Percentiles rank a stretch among this genome's conserved stretches.
phyloP scores from a whole-genome alignment of 495 filamentous ascomycete genomes.

The Daldinia loculata region DNA sequence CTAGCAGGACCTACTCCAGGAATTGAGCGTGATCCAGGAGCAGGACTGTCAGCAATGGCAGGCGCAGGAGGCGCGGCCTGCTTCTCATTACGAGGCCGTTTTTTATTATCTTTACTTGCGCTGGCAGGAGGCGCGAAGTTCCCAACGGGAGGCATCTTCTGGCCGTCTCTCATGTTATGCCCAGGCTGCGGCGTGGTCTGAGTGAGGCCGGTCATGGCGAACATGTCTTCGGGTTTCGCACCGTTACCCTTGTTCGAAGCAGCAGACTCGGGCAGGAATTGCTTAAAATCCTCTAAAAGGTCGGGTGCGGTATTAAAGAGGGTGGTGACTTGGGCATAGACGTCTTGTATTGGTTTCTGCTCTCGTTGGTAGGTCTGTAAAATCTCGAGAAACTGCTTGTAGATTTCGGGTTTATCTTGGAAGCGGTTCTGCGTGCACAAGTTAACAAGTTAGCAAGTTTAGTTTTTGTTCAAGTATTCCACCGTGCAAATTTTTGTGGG shows the following conservation, averaged over 20 bases:
- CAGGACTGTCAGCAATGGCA: constrained; percentile 47
- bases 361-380: constrained; percentile 98
- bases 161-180: constrained; percentile 55
- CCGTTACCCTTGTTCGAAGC: constrained; percentile 83
- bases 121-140: constrained; percentile 89
- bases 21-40: constrained; percentile 47
- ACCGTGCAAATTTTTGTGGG: constrained; percentile 29
- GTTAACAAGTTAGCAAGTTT: constrained; percentile 31
- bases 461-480: constrained; percentile 12
- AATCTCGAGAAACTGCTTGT: constrained; percentile 99
- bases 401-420: constrained; percentile 92
- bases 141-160: constrained; percentile 90
- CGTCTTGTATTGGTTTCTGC: constrained; percentile 97
- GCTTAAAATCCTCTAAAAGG: constrained; percentile 97
- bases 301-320: constrained; percentile 95
- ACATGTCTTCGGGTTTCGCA: constrained; percentile 74
- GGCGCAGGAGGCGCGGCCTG: constrained; percentile 42
- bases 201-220: constrained; percentile 54
- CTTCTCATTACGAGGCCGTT: constrained; percentile 62
- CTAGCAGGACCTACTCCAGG: constrained; percentile 47
- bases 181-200: constrained; percentile 58
- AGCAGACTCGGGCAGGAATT: constrained; percentile 96
- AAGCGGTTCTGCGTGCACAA: constrained; percentile 80
- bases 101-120: constrained; percentile 80
- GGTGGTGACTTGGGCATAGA: constrained; percentile 95